These are phyloP conservation scores for Pittosporum tobira DNA, from an alignment of 129 eudicot genomes.

Conservation along the genomic window DNA sequence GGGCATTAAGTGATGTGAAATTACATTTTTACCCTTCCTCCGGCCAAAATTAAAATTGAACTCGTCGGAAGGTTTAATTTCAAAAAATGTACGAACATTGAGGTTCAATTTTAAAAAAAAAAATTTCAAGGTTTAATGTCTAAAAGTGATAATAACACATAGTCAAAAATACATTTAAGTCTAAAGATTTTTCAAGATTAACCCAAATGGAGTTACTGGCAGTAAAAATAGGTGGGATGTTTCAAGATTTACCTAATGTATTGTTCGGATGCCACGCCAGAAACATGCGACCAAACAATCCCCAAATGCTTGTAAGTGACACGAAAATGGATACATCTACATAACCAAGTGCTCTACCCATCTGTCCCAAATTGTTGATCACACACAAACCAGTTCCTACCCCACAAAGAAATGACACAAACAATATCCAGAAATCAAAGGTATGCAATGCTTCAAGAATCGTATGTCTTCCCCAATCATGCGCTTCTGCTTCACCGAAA, in stretches of 20 bases:
- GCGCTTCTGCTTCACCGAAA: constrained; percentile 33
- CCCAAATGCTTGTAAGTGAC: constrained; percentile 83
- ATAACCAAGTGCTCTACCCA: constrained; percentile 89
- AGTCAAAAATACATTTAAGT: too few relatives aligned
- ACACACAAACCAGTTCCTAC: constrained; percentile 90
- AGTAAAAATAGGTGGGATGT: too few relatives aligned
- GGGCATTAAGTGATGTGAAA: too few relatives aligned
- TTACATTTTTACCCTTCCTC: too few relatives aligned
- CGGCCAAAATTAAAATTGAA: too few relatives aligned
- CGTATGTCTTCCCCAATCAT: constrained; percentile 87
- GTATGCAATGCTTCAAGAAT: constrained; percentile 60
- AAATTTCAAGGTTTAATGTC: too few relatives aligned
- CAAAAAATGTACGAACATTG: too few relatives aligned
- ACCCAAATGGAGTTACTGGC: too few relatives aligned
- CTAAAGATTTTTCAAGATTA: too few relatives aligned
- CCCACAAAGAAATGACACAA: constrained; percentile 74
- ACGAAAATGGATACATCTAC: constrained; percentile 86
- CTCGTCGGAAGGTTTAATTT: too few relatives aligned
- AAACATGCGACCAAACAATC: constrained; percentile 82
- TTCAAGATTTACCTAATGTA: constrained; percentile 51
- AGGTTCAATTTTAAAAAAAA: too few relatives aligned
- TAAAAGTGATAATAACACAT: too few relatives aligned
- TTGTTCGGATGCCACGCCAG: constrained; percentile 78
- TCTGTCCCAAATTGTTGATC: constrained; percentile 88
- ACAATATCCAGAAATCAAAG: constrained; percentile 79